These are phyloP conservation scores for Trichoderma brevicompactum DNA, from an alignment of 2,329 filamentous ascomycete species.

Conservation along the genomic window DNA sequence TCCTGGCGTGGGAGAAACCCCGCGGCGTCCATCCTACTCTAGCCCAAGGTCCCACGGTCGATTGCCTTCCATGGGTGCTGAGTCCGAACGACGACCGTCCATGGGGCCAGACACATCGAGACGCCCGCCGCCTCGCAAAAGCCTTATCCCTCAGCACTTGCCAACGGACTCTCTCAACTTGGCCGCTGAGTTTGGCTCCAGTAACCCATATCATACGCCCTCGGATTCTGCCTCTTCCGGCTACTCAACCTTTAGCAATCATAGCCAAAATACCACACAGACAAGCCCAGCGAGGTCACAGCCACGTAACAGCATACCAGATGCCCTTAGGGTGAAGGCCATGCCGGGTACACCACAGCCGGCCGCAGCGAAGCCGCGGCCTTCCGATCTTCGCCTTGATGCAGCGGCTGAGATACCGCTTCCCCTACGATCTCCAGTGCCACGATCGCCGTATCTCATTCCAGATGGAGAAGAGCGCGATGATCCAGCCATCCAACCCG, in stretches of 20 bases:
- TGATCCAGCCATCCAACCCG: slow-evolving; percentile 35
- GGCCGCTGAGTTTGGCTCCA: slow-evolving; percentile 62
- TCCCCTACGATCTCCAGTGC: slow-evolving; percentile 35
- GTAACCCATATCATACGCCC: slow-evolving; percentile 67
- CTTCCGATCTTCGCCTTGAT: slow-evolving; percentile 43
- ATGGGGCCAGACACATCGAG: slow-evolving; percentile 56
- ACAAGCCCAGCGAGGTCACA: slow-evolving; percentile 49
- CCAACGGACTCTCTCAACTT: slow-evolving; percentile 56
- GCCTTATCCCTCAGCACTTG: slow-evolving; percentile 47
- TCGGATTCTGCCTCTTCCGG: slow-evolving; percentile 69
- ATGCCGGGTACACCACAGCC: slow-evolving; percentile 61
- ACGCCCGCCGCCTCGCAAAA: slow-evolving; percentile 57
- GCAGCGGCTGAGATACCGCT: slow-evolving; percentile 38
- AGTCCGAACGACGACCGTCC: slow-evolving; percentile 41
- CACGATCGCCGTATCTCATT: slow-evolving; percentile 38
- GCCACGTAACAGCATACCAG: slow-evolving; percentile 46
- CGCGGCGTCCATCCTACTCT: slow-evolving; percentile 54
- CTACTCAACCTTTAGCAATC: slow-evolving; percentile 62
- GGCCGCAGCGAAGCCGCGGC: slow-evolving; percentile 48
- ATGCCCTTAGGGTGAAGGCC: slow-evolving; percentile 53
- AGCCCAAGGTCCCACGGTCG: slow-evolving; percentile 47
- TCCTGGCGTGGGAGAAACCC: slow-evolving; percentile 43
- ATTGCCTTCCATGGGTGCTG: slow-evolving; percentile 25
- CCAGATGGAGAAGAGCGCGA: slow-evolving; percentile 32
- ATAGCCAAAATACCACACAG: slow-evolving; percentile 63